phyloP scores from a whole-genome alignment of 495 filamentous ascomycete species.

The Penicillium arizonense region DNA sequence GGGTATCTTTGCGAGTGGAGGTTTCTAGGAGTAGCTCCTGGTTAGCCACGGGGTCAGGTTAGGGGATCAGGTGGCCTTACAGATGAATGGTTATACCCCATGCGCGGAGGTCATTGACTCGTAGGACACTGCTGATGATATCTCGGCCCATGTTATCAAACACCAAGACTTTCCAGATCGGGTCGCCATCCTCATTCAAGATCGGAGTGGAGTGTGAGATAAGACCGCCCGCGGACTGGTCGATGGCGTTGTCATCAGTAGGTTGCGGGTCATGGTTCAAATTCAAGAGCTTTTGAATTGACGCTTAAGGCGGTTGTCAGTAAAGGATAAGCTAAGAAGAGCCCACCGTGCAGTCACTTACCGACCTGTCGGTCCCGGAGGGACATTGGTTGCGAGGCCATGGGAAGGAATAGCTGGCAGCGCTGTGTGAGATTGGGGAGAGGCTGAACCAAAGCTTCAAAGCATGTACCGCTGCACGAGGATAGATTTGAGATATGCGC shows the following conservation, averaged over 20 bases:
- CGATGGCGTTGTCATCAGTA: conserved; percentile 55
- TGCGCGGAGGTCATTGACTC: conserved; percentile 86
- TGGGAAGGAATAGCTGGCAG: conserved; percentile 41
- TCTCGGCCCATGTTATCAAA: conserved; percentile 70
- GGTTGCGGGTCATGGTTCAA: conserved; percentile 71
- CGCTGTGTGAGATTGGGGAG: conserved; percentile 2
- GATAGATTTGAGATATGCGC: not conserved
- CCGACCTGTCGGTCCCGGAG: conserved; percentile 96
- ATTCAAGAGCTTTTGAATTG: conserved; percentile 94
- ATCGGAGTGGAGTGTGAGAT: conserved; percentile 73
- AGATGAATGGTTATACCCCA: conserved; percentile 98
- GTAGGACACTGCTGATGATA: conserved; percentile 88
- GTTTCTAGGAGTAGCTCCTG: conserved; percentile 51
- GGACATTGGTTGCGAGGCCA: conserved; percentile 72
- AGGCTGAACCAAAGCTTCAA: conserved; percentile 21
- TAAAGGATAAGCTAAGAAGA: conserved; percentile 16
- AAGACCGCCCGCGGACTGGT: conserved; percentile 51
- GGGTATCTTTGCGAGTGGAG: conserved; percentile 79
- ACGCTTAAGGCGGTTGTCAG: conserved; percentile 57
- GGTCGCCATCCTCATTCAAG: conserved; percentile 82
- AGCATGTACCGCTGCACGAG: conserved; percentile 11
- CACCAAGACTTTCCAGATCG: conserved; percentile 71
- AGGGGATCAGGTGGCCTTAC: conserved; percentile 39
- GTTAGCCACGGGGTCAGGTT: conserved; percentile 9
- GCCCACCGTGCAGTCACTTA: conserved; percentile 55